phyloP scores from a whole-genome alignment of 495 filamentous ascomycete species.

The Margaritispora aquatica region DNA sequence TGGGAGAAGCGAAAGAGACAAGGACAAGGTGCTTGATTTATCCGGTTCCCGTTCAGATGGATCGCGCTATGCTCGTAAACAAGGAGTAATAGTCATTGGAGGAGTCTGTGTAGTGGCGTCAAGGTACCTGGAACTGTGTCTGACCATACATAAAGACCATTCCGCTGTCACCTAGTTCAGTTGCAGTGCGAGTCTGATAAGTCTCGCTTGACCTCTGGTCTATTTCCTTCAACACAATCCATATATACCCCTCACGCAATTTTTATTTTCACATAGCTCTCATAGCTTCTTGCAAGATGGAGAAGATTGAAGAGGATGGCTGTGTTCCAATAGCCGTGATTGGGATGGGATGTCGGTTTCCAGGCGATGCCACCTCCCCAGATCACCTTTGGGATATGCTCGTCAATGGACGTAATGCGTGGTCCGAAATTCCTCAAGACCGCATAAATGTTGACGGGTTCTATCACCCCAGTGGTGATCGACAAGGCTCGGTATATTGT shows the following conservation, averaged over 20 bases:
- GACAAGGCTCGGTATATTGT: conserved; percentile 2
- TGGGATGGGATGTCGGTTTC: conserved; percentile 37
- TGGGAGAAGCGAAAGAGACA: background rate
- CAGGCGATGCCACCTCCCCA: conserved; percentile 33
- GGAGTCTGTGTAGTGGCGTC: background rate
- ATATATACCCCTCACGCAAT: background rate
- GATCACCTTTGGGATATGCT: conserved; percentile 39
- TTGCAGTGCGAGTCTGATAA: too few relatives aligned
- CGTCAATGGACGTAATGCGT: conserved; percentile 26
- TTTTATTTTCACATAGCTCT: background rate
- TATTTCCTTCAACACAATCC: background rate
- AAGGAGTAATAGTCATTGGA: background rate
- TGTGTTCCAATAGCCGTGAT: conserved; percentile 50
- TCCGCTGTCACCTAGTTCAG: background rate
- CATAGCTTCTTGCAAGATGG: background rate
- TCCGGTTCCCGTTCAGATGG: background rate
- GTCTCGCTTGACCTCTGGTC: background rate
- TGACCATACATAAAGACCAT: background rate
- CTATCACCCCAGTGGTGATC: conserved; percentile 29
- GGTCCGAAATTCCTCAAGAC: conserved; percentile 34
- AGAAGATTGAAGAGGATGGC: background rate
- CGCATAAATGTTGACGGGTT: conserved; percentile 34
- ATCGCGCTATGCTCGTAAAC: background rate
- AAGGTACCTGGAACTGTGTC: background rate
- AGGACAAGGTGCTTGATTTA: background rate